Base-by-base conservation (phyloP, 192 early-diverging fungal species). In the Entophlyctis luteolus region DNA sequence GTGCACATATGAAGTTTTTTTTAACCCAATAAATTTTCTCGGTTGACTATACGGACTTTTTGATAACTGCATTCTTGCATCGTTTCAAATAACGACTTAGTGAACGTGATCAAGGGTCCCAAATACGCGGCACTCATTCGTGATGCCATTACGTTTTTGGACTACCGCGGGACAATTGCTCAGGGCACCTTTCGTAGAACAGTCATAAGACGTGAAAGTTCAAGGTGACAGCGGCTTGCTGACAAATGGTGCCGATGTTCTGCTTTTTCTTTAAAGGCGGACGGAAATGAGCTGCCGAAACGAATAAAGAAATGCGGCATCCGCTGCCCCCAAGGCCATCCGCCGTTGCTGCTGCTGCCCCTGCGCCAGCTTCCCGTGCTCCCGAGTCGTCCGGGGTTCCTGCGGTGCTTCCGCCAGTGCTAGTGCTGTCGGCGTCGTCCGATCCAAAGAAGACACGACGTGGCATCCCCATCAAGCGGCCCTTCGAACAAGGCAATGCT, bases 131-230 rank as follows among this genome's bases (percentile, higher is more conserved):
- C 55, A 28, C 23, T n/a, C 55, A 32, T 56, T 35, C 31, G 23
- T 16, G 12, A 25, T 6, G 55, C 32, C n/a, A 35, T 56, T 34
- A 35, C 31, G 14, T 54, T 82, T 14, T 66, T 75, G 53, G 73
- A 86, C 67, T 78, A 73, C 65, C 60, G 80, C 49, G 82, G 50
- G 27, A 52, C 70, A 14, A 77, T 77, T 39, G 75, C 66, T 46
- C 82, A 80, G 23, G 62, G 62, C 53, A 75, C 72, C 54, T 78
- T 72, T 53, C 76, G 79, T 31, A 55, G 77, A 33, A 47, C 46
- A 23, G 60, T 75, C 27, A 77, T 82, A 45, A 18, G 68, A 62
- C 45, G 33, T 33, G 5, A n/a, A n/a, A n/a, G n/a, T n/a, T n/a
- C n/a, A n/a, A n/a, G n/a, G n/a, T n/a, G n/a, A n/a, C n/a, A n/a